phyloP scores from a whole-genome alignment of 768 basidiomycete species.

The Podaxis sp. region DNA sequence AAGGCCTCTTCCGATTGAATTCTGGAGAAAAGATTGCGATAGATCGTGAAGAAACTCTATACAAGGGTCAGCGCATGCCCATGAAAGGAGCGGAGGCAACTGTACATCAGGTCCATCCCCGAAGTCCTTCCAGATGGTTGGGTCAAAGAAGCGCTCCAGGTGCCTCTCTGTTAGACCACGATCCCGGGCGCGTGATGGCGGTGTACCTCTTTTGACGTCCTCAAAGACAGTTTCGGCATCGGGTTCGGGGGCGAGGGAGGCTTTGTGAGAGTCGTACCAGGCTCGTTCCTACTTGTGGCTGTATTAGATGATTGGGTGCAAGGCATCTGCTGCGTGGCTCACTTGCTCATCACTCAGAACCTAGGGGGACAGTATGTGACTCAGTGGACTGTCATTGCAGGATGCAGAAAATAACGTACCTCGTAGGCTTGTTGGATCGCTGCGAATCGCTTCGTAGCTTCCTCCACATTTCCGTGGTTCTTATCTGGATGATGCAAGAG shows the following conservation, averaged over 20 bases:
- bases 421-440: conserved; percentile 94
- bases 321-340: conserved; percentile 25
- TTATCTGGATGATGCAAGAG: conserved; percentile 88
- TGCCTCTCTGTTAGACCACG: conserved; percentile 82
- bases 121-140: conserved; percentile 62
- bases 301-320: conserved; percentile 17
- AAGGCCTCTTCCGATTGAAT: conserved; percentile 78
- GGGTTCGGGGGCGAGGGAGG: conserved; percentile 74
- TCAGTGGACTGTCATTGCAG: conserved; percentile 1
- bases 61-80: conserved; percentile 2
- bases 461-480: conserved; percentile 80
- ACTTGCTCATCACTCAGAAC: conserved; percentile 95
- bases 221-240: conserved; percentile 86
- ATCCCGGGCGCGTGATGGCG: conserved; percentile 52
- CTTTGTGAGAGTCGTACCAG: conserved; percentile 95
- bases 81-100: not conserved
- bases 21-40: conserved; percentile 82
- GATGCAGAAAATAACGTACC: conserved; percentile 38
- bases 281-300: conserved; percentile 81
- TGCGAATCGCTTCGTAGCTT: conserved; percentile 85
- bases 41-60: conserved; percentile 89
- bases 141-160: conserved; percentile 81
- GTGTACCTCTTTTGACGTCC: conserved; percentile 74
- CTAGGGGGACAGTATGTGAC: conserved; percentile 35
- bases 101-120: conserved; percentile 63